phyloP scores from a whole-genome alignment of 345 rosid species.

The Gynandropsis gynandra region DNA sequence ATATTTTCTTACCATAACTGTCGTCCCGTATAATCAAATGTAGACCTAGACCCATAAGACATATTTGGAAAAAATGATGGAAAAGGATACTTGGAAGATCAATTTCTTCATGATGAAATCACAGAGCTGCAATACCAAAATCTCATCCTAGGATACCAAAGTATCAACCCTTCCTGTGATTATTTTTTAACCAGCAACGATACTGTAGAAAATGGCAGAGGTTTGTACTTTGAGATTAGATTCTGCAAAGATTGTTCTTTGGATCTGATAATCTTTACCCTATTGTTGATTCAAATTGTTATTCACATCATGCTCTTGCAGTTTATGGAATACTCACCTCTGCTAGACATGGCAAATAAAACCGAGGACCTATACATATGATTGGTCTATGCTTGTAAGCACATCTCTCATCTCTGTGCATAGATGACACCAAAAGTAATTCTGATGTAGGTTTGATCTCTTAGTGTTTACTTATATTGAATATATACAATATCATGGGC shows the following conservation, averaged over 20 bases:
- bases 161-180: conserved; percentile 90
- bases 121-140: too few species aligned
- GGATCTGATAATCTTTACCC: too few species aligned
- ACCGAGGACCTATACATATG: conserved; percentile 88
- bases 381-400: conserved; percentile 75
- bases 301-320: conserved; percentile 24
- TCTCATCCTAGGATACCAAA: too few species aligned
- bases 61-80: too few species aligned
- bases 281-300: not conserved
- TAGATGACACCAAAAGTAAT: too few species aligned
- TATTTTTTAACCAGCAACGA: conserved; percentile 78
- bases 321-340: conserved; percentile 89
- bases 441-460: not conserved
- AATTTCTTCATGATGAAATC: too few species aligned
- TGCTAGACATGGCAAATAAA: conserved; percentile 70
- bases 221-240: conserved; percentile 33
- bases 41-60: too few species aligned
- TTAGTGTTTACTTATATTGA: conserved; percentile 11
- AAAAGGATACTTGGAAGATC: too few species aligned
- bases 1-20: too few species aligned
- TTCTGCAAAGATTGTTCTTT: not conserved
- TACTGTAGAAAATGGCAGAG: conserved; percentile 92
- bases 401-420: too few species aligned
- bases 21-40: too few species aligned
- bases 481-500: conserved; percentile 33